Conservation (phyloP, 2,329 filamentous ascomycete genomes). For the Pyricularia sp. region DNA sequence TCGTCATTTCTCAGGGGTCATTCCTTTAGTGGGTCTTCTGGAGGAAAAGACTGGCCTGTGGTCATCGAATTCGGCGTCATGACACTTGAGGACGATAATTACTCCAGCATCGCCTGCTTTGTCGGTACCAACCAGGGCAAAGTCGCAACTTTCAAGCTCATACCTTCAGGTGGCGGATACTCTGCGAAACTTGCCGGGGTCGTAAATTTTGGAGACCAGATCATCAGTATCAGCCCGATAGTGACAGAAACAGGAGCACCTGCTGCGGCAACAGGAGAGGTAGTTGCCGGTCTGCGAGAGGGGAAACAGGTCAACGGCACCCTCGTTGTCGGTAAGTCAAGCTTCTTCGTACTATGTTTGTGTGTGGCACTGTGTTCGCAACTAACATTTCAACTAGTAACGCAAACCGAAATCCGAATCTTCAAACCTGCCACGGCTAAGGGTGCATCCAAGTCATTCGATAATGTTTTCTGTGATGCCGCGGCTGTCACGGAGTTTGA, state of each 20-base stretch:
- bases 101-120: slow-evolving; percentile 87
- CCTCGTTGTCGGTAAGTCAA: slow-evolving; percentile 53
- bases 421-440: slow-evolving; percentile 77
- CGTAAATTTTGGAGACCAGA: slow-evolving; percentile 48
- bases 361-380: not conserved
- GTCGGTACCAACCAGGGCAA: slow-evolving; percentile 79
- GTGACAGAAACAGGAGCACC: slow-evolving; percentile 63
- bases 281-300: slow-evolving; percentile 63
- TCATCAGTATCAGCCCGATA: slow-evolving; percentile 71
- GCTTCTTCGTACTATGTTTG: not conserved
- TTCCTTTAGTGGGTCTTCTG: slow-evolving; percentile 17
- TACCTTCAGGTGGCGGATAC: slow-evolving; percentile 65
- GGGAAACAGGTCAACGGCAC: slow-evolving; percentile 68
- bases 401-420: slow-evolving; percentile 64
- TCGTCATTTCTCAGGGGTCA: slow-evolving; percentile 54
- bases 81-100: slow-evolving; percentile 85
- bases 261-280: slow-evolving; percentile 60
- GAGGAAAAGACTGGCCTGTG: slow-evolving; percentile 58
- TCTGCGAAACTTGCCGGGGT: slow-evolving; percentile 58
- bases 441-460: slow-evolving; percentile 85
- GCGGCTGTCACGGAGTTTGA: slow-evolving; percentile 66
- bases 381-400: slow-evolving; percentile 30
- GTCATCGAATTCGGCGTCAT: slow-evolving; percentile 84
- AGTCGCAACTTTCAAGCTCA: slow-evolving; percentile 77
- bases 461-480: slow-evolving; percentile 68